Evolutionary conservation across 306 rosid genomes (phyloP).

Genomic region (Astragalus glycyphyllos): DNA sequence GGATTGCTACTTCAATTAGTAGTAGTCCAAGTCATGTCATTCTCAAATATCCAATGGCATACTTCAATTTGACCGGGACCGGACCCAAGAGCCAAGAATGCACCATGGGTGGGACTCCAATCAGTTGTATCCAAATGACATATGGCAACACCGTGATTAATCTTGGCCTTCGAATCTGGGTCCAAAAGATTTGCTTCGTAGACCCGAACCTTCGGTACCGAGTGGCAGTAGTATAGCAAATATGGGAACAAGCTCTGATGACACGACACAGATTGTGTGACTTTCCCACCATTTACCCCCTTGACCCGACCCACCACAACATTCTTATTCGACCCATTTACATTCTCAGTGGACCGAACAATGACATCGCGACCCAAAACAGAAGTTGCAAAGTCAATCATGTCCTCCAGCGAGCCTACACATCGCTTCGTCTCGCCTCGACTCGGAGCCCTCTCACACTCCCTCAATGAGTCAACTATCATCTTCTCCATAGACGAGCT

Average conservation of each 20-base stretch:
- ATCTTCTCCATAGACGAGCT: constrained; percentile 65
- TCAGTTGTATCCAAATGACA: constrained; percentile 1
- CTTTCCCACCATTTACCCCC: constrained; percentile 66
- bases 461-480: constrained; percentile 29
- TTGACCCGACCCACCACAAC: constrained; percentile 63
- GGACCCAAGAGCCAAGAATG: neutral
- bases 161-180: constrained; percentile 29
- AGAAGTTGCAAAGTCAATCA: constrained; percentile 30
- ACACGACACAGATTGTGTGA: constrained; percentile 72
- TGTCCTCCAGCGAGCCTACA: constrained; percentile 67
- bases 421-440: constrained; percentile 78
- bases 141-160: constrained; percentile 3
- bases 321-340: constrained; percentile 54
- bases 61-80: neutral
- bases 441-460: constrained; percentile 76
- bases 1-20: neutral
- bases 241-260: constrained; percentile 85
- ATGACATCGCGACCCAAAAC: constrained; percentile 62
- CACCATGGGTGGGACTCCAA: neutral
- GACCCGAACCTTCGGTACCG: constrained; percentile 82
- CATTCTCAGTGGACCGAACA: constrained; percentile 60
- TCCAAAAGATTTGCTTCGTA: constrained; percentile 76
- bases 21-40: constrained; percentile 13
- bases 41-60: constrained; percentile 1
- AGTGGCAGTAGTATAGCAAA: constrained; percentile 80